Percentiles rank a stretch among this genome's conserved stretches.
Evolutionary conservation across 768 basidiomycete genomes (phyloP).

Genomic region (Calvatia gigantea): DNA sequence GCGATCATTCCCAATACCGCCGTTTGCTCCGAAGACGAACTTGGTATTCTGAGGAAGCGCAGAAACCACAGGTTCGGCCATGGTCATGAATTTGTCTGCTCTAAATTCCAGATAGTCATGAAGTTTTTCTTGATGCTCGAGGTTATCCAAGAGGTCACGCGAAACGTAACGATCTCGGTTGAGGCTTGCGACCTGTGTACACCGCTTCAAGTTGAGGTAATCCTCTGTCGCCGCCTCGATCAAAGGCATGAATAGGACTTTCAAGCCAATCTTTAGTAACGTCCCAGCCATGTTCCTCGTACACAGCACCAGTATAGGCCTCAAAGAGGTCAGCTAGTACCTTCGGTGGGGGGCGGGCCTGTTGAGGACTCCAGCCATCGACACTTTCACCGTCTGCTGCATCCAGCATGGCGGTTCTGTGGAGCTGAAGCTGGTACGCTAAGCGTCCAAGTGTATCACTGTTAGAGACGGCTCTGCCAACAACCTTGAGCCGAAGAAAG

Average conservation of each 20-base stretch:
- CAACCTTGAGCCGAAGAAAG: constrained; percentile 13
- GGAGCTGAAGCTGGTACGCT: constrained; percentile 23
- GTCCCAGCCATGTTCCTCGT: constrained; percentile 25
- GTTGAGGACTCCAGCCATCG: constrained; percentile 18
- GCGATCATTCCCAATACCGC: constrained; percentile 15
- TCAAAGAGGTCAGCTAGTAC: constrained; percentile 30
- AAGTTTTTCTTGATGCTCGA: constrained; percentile 10
- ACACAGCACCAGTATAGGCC: constrained; percentile 26
- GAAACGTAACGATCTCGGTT: constrained; percentile 2
- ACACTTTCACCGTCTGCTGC: constrained; percentile 13
- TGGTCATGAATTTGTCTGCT: constrained; percentile 4
- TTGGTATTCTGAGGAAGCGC: constrained; percentile 1
- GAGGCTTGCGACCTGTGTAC: constrained; percentile 1
- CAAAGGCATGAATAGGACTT: constrained; percentile 20
- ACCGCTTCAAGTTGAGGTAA: constrained; percentile 15
- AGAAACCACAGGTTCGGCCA: constrained; percentile 11
- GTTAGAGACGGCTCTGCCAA: constrained; percentile 22
- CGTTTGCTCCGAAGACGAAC: constrained; percentile 10
- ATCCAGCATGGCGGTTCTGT: constrained; percentile 23
- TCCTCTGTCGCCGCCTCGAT: constrained; percentile 23
- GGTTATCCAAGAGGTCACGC: constrained; percentile 1
- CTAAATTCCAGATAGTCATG: constrained; percentile 14
- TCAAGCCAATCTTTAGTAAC: constrained; percentile 22
- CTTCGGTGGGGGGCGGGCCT: constrained; percentile 23
- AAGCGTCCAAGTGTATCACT: constrained; percentile 30